Conservation (phyloP, 495 filamentous ascomycete genomes). For the Astrocystis sublimbata region DNA sequence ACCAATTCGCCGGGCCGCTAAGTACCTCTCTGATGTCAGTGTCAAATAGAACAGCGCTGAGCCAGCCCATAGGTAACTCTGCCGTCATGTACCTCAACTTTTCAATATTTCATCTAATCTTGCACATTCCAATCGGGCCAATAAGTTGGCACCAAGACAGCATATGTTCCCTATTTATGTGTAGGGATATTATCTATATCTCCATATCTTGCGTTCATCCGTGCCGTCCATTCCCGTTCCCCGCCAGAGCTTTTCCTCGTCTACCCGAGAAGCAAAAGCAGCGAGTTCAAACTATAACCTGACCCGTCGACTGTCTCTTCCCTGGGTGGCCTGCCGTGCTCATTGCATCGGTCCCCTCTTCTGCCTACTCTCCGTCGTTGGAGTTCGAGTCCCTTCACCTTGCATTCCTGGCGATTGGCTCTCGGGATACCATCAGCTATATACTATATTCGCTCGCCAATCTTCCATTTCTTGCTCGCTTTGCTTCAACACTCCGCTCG, state of each 20-base stretch:
- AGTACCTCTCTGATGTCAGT: conserved; percentile 3
- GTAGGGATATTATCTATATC: neutral
- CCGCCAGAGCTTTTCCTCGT: neutral
- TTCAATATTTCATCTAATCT: conserved; percentile 5
- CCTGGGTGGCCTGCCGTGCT: too few relatives aligned
- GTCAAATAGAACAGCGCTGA: too few relatives aligned
- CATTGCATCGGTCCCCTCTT: conserved; percentile 1
- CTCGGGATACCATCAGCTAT: neutral
- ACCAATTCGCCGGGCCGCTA: neutral
- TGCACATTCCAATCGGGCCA: conserved; percentile 9
- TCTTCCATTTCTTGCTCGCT: neutral
- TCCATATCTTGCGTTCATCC: neutral
- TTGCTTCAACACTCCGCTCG: neutral
- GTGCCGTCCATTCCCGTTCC: neutral
- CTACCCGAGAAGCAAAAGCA: conserved; percentile 5
- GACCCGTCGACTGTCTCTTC: neutral
- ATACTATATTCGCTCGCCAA: neutral
- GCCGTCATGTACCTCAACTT: neutral
- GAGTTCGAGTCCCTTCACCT: neutral
- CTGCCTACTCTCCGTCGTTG: neutral
- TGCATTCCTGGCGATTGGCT: neutral
- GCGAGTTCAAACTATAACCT: neutral
- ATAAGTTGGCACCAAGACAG: neutral
- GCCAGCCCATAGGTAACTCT: neutral
- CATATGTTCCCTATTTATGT: neutral